Evolutionary conservation across 1,284 basidiomycete species (phyloP).

Genomic region (Sanguinoderma infundibulare): DNA sequence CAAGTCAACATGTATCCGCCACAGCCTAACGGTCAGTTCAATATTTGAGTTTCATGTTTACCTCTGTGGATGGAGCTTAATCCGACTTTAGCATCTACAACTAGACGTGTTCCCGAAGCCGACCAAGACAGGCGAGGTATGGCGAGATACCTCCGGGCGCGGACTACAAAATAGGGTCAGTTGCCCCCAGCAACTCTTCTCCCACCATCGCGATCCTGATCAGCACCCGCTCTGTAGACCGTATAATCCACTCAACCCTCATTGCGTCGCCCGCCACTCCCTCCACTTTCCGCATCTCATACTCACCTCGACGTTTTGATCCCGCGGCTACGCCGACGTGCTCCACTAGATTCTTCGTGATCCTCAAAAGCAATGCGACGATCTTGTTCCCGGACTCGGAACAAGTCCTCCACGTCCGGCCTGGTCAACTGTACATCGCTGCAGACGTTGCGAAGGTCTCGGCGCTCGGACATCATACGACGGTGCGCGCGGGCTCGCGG

Average conservation of each 20-base stretch:
- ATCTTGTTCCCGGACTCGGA: conserved; percentile 9
- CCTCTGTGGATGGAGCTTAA: no score
- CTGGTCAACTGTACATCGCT: conserved; percentile 2
- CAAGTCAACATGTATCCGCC: no score
- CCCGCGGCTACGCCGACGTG: no score
- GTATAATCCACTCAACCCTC: conserved; percentile 1
- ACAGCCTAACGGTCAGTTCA: no score
- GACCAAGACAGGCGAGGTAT: conserved; percentile 9
- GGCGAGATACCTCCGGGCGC: neutral
- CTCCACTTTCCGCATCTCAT: no score
- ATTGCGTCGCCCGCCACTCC: neutral
- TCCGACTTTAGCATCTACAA: no score
- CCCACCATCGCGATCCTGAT: neutral
- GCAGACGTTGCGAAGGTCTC: conserved; percentile 6
- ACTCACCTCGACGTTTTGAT: neutral
- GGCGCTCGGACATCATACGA: conserved; percentile 4
- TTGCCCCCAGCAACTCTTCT: neutral
- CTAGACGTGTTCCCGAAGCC: no score
- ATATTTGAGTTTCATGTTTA: no score
- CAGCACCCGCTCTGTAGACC: neutral
- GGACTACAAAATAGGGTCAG: conserved; percentile 8
- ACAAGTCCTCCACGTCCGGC: conserved; percentile 8
- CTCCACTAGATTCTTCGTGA: conserved; percentile 9
- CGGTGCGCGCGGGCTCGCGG: conserved; percentile 4
- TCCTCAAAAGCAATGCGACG: conserved; percentile 9